Evolutionary conservation across 331 rosid genomes (phyloP), one percentile per base, ranked within the genome.

Genomic region (Stylosanthes scabra): DNA sequence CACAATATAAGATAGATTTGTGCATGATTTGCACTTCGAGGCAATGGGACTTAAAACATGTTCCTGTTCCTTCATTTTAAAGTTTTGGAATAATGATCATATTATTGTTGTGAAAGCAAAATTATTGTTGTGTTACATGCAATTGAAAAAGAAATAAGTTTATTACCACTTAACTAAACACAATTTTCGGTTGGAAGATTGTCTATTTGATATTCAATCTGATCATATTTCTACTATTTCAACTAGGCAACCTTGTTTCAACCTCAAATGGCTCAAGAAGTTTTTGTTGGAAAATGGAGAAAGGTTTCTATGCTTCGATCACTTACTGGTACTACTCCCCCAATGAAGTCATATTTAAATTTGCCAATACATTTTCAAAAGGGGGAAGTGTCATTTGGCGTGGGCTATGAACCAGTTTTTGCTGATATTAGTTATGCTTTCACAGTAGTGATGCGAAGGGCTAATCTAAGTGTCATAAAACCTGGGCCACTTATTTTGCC

Each of bases 221-320:
- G 44, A 51, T 68, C 65, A 39, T 62, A 62, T 31, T 81, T 70
- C 44, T 75, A 68, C 15, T 78, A 70, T 88, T 82, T 83, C 75
- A 71, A 81, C 62, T 74, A 95, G 99, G 99, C 99, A 51, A 95
- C 99, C 42, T 78, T 83, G 81, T 95, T 95, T 81, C 99, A 95
- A 81, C 97, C 99, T 79, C 99, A 95, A 90, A 82, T 86, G 42
- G 66, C 63, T 79, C 96, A 90, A 83, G 96, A 92, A 57, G 96
- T 95, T 56, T 92, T 60, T 60, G 81, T 95, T 77, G 99, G 99
- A 82, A 90, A 74, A 70, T 95, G 98, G 98, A 84, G 98, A 78
- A 95, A 95, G 88, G 99, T 95, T 64, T 44, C 82, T 72, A 70
- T 92, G 98, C 96, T 95, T 63, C 98, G 97, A 72, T 95, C 99